Base-by-base conservation (phyloP, 148 eudicot species). In the Dysphania ambrosioides region DNA sequence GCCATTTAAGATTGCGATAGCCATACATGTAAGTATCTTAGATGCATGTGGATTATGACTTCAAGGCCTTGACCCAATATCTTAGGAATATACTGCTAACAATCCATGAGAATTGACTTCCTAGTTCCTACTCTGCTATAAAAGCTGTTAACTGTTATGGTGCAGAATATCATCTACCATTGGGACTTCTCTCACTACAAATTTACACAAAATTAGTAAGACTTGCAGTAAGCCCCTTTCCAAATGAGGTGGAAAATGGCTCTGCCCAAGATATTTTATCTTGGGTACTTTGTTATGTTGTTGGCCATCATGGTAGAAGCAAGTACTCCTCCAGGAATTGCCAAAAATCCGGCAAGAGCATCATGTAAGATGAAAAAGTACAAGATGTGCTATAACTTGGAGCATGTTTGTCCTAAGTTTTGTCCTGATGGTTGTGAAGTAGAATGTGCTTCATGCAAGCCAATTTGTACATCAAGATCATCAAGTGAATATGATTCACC, bases 381-480 rank as follows among this genome's bases (percentile, higher is more conserved):
- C 81, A 88, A 86, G 73, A 36, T 75, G 42, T 88, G 92, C 40
- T 78, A 88, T 58, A 88, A 88, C 56, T 76, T 85, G 30, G 84
- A 49, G 44, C 89, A 88, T 72, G 88, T 79, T 40, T 88, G 89
- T 60, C 92, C 92, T 11, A 83, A 86, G 66, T 86, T 80, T 73
- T 88, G 92, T 72, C 88, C 89, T 36, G 78, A 83, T 76, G 35
- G 63, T 27, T 88, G 92, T 69, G 69, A 72, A 0, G 90, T 86
- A 6, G 82, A 88, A 51, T 88, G 90, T 76, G 83, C 76, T 62
- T 88, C 92, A 0, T 88, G 92, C 49, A 81, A 80, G 71, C 92
- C 90, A 2, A 80, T 86, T 32, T 88, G 92, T 72, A 34, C 44
- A 23, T 44, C 76, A 0, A 71, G 62, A 0, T 70, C 75, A 30